These are phyloP conservation scores for Batkoa obscura DNA, from an alignment of 371 early-diverging fungal genomes.

Conservation along the genomic window DNA sequence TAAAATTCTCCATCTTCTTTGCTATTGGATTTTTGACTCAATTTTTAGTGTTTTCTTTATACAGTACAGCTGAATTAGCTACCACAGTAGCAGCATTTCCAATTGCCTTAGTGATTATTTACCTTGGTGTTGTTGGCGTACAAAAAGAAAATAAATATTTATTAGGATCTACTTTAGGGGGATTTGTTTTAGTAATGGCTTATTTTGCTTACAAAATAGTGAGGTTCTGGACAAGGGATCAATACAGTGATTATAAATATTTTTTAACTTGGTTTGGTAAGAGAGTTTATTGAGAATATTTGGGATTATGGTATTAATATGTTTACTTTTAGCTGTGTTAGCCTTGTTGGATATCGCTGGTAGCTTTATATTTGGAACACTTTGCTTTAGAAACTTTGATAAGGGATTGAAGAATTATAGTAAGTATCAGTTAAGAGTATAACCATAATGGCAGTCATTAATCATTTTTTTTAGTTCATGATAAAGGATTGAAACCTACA, in stretches of 20 bases:
- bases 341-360: slow-evolving; percentile 39
- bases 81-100: slow-evolving; percentile 61
- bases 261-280: slow-evolving; percentile 81
- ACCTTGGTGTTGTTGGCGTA: slow-evolving; percentile 58
- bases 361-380: slow-evolving; percentile 42
- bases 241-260: slow-evolving; percentile 37
- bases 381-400: slow-evolving; percentile 62
- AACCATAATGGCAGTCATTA: too few species aligned
- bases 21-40: slow-evolving; percentile 70
- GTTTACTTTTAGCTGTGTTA: slow-evolving; percentile 33
- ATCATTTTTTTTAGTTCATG: too few species aligned
- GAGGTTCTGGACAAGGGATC: slow-evolving; percentile 43
- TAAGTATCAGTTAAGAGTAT: too few species aligned
- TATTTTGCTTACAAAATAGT: slow-evolving; percentile 76
- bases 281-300: slow-evolving; percentile 4
- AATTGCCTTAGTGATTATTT: slow-evolving; percentile 40
- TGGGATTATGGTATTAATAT: neutral
- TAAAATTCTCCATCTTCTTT: slow-evolving; percentile 79
- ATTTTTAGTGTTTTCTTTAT: slow-evolving; percentile 53
- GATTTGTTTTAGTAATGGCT: slow-evolving; percentile 41
- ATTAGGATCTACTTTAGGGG: slow-evolving; percentile 42
- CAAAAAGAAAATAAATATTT: slow-evolving; percentile 34
- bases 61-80: slow-evolving; percentile 35
- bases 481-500: too few species aligned
- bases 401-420: slow-evolving; percentile 41